Base-by-base conservation (phyloP, 2,329 filamentous ascomycete species). In the Simplicillium sp. region DNA sequence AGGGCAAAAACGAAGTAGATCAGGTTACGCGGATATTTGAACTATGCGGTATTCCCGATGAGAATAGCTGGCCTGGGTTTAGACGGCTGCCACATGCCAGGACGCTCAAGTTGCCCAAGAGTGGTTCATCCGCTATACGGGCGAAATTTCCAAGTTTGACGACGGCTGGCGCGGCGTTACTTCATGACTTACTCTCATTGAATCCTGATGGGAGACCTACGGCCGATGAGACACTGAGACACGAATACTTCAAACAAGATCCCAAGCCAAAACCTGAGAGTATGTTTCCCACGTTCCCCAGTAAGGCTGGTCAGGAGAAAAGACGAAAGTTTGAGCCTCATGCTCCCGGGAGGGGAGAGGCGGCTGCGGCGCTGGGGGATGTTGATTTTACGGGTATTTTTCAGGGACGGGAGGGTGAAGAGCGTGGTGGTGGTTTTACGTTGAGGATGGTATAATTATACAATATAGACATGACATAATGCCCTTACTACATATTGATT, bases 211-310 rank as follows among this genome's bases (percentile, higher is more conserved):
- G 65, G 5, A 71, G 92, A 14, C 87, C 87, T 0, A 72, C 75
- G 2, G 87, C 90, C 1, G 68, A 68, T 38, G 76, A 88, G 44
- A 80, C 94, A 57, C 71, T 97, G 29, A 67, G 72, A 37, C 87
- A 96, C 59, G 70, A 79, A 29, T 98, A 94, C 60, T 98, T 98
- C 61, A 70, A 61, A 14, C 89, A 97, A 64, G 84, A 94, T 50
- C 92, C 92, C 1, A 84, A 84, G 45, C 87, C 89, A 2, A 97
- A 97, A 65, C 80, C 83, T 7, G 84, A 87, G 57, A 84, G 83
- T 52, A 83, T 98, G 81, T 97, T 98, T 57, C 92, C 92, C 3
- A 97, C 92, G 0, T 98, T 97, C 58, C 92, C 92, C 0, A 92
- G 85, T 52, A 96, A 94, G 61, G 92, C 92, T 0, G 87, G 88